Evolutionary conservation across 2,329 filamentous ascomycete species (phyloP).

Genomic region (Cercospora zeina): DNA sequence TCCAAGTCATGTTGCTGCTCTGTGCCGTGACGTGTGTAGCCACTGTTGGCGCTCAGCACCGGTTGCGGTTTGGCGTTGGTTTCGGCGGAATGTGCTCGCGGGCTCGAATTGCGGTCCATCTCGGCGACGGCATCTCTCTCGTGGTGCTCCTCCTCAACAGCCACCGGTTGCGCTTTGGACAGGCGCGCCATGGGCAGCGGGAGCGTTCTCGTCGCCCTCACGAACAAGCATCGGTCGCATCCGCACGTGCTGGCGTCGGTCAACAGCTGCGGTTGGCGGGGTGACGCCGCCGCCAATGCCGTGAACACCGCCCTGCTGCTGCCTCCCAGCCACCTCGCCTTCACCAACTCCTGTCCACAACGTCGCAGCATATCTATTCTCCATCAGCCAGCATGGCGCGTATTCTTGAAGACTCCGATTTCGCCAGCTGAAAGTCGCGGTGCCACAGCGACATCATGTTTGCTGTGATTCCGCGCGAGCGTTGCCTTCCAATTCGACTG

Average conservation of each 20-base stretch:
- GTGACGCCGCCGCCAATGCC: not conserved
- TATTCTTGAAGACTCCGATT: not conserved
- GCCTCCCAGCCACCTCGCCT: not conserved
- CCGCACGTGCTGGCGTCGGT: slow-evolving; percentile 3
- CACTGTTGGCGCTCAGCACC: slow-evolving; percentile 5
- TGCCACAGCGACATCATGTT: not conserved
- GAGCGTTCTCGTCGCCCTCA: slow-evolving; percentile 10
- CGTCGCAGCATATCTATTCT: not conserved
- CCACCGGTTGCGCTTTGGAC: slow-evolving; percentile 38
- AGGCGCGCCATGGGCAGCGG: slow-evolving; percentile 52
- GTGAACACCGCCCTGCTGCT: not conserved
- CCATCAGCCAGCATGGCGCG: not conserved
- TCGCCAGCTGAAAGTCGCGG: not conserved
- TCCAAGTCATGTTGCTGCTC: slow-evolving; percentile 7
- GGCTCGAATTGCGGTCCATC: slow-evolving; percentile 14
- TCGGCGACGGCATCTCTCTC: not conserved
- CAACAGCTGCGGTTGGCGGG: slow-evolving; percentile 5
- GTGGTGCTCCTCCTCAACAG: slow-evolving; percentile 22
- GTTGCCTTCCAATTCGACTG: not conserved
- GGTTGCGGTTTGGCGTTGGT: not conserved
- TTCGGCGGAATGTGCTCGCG: slow-evolving; percentile 11
- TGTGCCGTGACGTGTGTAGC: slow-evolving; percentile 7
- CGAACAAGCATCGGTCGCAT: slow-evolving; percentile 13
- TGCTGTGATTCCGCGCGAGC: slow-evolving; percentile 1
- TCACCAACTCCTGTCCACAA: not conserved